Conservation (phyloP, 1,139 yeast genomes). For the Nakaseomyces uthaithaninus region DNA sequence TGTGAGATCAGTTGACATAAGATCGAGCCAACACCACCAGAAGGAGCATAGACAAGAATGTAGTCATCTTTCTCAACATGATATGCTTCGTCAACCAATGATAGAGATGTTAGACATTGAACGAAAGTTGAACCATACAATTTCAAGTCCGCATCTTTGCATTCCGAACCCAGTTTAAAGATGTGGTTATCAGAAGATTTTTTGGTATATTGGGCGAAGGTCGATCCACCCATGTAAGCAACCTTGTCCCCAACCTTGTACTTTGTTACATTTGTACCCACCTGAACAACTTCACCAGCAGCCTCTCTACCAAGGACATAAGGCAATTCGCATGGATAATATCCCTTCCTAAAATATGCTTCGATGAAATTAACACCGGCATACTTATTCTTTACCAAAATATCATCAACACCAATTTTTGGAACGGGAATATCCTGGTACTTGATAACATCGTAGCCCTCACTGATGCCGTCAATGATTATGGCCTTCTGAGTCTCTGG, state of each 20-base stretch:
- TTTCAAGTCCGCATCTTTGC: slow-evolving; percentile 43
- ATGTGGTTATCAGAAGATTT: slow-evolving; percentile 34
- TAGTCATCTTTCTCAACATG: slow-evolving; percentile 58
- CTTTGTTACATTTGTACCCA: slow-evolving; percentile 51
- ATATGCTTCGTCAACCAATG: slow-evolving; percentile 60
- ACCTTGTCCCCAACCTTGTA: slow-evolving; percentile 67
- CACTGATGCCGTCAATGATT: slow-evolving; percentile 46
- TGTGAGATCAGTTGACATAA: slow-evolving; percentile 53
- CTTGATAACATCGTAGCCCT: slow-evolving; percentile 42
- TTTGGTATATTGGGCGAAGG: slow-evolving; percentile 70
- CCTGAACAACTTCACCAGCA: slow-evolving; percentile 61
- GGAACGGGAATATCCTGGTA: slow-evolving; percentile 56
- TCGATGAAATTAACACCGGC: slow-evolving; percentile 82
- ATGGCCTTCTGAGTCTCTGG: slow-evolving; percentile 56
- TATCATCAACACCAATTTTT: slow-evolving; percentile 42
- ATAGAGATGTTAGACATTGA: slow-evolving; percentile 74
- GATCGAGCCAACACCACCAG: slow-evolving; percentile 83
- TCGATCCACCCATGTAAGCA: slow-evolving; percentile 42
- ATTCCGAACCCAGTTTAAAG: slow-evolving; percentile 42
- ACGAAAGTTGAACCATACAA: slow-evolving; percentile 52
- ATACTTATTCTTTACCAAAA: slow-evolving; percentile 62
- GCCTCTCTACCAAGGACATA: slow-evolving; percentile 76
- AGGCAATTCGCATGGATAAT: slow-evolving; percentile 57
- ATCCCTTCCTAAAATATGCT: slow-evolving; percentile 69
- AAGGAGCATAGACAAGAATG: slow-evolving; percentile 81